These are phyloP conservation scores for Seminavis robusta DNA, from an alignment of 108 stramenopile species.

Conservation along the genomic window DNA sequence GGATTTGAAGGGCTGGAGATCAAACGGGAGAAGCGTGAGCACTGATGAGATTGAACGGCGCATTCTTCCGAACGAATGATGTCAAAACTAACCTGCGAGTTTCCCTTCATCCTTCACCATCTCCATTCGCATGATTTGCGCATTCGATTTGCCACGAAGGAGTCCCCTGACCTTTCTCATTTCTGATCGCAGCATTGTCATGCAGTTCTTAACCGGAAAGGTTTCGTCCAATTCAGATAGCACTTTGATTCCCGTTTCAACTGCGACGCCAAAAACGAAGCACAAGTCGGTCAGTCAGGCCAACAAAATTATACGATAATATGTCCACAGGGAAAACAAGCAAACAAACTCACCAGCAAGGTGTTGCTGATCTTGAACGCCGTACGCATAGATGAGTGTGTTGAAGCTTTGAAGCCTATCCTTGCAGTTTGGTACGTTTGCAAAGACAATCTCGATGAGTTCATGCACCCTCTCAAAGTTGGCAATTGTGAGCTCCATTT, in stretches of 20 bases:
- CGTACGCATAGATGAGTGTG: conserved; percentile 31
- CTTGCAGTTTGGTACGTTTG: conserved; percentile 16
- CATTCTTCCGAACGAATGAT: no score
- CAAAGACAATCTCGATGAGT: conserved; percentile 21
- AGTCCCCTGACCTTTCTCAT: conserved; percentile 11
- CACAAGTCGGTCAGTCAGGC: no score
- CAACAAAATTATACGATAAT: no score
- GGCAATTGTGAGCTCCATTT: conserved; percentile 27
- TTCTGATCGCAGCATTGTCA: not conserved
- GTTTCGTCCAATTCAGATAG: conserved; percentile 23
- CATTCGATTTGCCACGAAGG: conserved; percentile 25
- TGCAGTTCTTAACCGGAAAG: conserved; percentile 8
- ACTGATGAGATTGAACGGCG: no score
- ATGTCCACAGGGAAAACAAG: no score
- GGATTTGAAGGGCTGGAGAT: conserved; percentile 26
- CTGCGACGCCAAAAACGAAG: no score
- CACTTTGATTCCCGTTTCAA: conserved; percentile 25
- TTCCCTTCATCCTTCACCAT: conserved; percentile 13
- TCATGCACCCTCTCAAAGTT: conserved; percentile 26
- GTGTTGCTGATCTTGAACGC: conserved; percentile 8
- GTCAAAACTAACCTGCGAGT: no score
- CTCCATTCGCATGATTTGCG: conserved; percentile 17
- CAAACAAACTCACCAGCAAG: no score
- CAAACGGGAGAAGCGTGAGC: no score
- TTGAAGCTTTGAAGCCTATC: conserved; percentile 37